Evolutionary conservation across 2,329 filamentous ascomycete genomes (phyloP).

Genomic region (Apiospora marii): DNA sequence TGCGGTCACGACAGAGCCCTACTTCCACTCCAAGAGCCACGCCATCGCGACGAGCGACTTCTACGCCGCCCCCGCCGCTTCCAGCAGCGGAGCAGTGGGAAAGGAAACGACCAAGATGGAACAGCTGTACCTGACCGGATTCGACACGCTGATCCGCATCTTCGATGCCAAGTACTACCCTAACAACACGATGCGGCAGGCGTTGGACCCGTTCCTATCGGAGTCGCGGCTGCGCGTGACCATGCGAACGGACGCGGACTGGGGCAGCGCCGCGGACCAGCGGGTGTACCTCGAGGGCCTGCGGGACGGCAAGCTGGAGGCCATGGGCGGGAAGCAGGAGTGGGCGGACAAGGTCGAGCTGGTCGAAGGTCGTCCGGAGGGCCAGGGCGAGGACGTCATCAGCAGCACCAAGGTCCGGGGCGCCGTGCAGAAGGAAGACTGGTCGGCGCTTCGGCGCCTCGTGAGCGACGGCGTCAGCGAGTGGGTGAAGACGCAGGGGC

Average conservation of each 20-base stretch:
- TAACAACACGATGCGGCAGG: conserved; percentile 55
- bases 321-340: conserved; percentile 59
- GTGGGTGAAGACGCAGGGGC: conserved; percentile 62
- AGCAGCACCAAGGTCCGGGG: conserved; percentile 71
- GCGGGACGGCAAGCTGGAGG: conserved; percentile 53
- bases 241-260: conserved; percentile 66
- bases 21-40: conserved; percentile 75
- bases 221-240: conserved; percentile 69
- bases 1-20: conserved; percentile 74
- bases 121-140: conserved; percentile 77
- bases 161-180: conserved; percentile 77
- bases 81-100: neutral
- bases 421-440: conserved; percentile 57
- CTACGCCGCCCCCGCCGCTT: conserved; percentile 44
- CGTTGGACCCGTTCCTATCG: conserved; percentile 70
- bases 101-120: conserved; percentile 38
- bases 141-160: conserved; percentile 78
- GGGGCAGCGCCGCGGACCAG: conserved; percentile 65
- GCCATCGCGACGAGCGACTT: conserved; percentile 59
- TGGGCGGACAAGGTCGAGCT: conserved; percentile 71
- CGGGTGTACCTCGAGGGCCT: conserved; percentile 60
- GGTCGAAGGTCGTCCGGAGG: conserved; percentile 55
- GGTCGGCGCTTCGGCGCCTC: conserved; percentile 56
- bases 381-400: conserved; percentile 48
- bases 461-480: conserved; percentile 63